Base-by-base conservation (phyloP, 306 rosid genomes). In the Trichosanthes cucumerina region DNA sequence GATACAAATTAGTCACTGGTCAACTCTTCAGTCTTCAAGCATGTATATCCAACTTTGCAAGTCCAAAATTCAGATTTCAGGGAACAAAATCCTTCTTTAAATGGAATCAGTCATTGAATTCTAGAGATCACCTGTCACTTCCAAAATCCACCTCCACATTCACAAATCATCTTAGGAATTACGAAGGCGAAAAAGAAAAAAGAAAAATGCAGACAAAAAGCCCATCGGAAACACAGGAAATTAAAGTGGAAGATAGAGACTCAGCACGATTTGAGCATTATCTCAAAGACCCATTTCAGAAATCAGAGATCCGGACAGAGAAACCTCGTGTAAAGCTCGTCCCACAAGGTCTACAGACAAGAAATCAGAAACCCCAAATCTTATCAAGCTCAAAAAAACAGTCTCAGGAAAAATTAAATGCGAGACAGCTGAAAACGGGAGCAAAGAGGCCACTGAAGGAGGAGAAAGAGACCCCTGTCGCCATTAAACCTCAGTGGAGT, bases 401-500 rank as follows among this genome's bases (percentile, higher is more conserved):
- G 26, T 18, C 70, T 43, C 9, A 39, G 36, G 26, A 58, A 77
- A 57, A 36, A 77, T 43, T 59, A 56, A 77, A 77, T 58, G 80
- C 56, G 80, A 58, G 70, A 77, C 80, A 80, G 63, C 49, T 31
- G 73, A 44, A 80, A 76, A 79, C 33, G 21, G 69, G 78, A 19
- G 65, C 72, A 53, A 69, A 53, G 73, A 41, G 71, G 63, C 46
- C 78, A 74, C 31, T 31, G 56, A 7, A 56, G 47, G 23, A 33
- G 57, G 28, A 36, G 56, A 43, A 59, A 77, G 19, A 77, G 68
- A 54, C 80, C 71, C 80, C 11, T 77, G 69, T 76, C 69, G 39
- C 70, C 80, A 77, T 77, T 77, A 56, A 77, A 56, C 56, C 70
- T 77, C 71, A 77, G 80, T 77, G 80, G 80, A 77, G 80, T 58